These are phyloP conservation scores for Ogataea methanolica DNA, from an alignment of 805 yeast species.

Conservation along the genomic window DNA sequence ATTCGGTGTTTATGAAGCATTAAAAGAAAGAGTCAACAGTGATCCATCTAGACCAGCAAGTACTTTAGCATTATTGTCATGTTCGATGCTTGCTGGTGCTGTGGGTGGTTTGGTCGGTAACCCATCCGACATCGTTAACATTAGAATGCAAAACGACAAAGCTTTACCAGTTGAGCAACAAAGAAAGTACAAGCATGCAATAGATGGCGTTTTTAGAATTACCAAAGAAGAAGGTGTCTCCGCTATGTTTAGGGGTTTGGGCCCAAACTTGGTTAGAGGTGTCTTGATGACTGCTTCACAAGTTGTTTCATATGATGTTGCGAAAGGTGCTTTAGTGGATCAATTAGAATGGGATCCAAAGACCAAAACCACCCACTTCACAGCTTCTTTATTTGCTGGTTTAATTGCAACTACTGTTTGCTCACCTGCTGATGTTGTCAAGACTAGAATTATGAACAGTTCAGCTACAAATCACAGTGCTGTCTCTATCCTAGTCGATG, in stretches of 20 bases:
- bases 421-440: constrained; percentile 88
- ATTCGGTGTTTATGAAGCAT: constrained; percentile 78
- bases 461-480: constrained; percentile 45
- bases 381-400: constrained; percentile 78
- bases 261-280: constrained; percentile 77
- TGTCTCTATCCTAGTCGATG: constrained; percentile 42
- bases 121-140: constrained; percentile 83
- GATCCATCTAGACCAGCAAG: constrained; percentile 44
- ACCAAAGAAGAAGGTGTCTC: constrained; percentile 52
- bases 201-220: constrained; percentile 68
- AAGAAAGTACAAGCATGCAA: constrained; percentile 71
- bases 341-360: constrained; percentile 48
- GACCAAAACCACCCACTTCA: constrained; percentile 67
- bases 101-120: constrained; percentile 84
- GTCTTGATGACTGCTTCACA: constrained; percentile 88
- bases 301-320: constrained; percentile 80
- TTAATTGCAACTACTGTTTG: constrained; percentile 87
- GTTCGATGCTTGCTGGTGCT: constrained; percentile 83
- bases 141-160: constrained; percentile 87
- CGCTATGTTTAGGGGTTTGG: constrained; percentile 67
- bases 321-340: constrained; percentile 56
- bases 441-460: constrained; percentile 81
- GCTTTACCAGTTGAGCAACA: constrained; percentile 59
- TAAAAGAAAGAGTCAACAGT: constrained; percentile 51
- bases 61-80: constrained; percentile 58